Conservation (phyloP, 1,284 basidiomycete species). For the Spongispora temasekensis region DNA sequence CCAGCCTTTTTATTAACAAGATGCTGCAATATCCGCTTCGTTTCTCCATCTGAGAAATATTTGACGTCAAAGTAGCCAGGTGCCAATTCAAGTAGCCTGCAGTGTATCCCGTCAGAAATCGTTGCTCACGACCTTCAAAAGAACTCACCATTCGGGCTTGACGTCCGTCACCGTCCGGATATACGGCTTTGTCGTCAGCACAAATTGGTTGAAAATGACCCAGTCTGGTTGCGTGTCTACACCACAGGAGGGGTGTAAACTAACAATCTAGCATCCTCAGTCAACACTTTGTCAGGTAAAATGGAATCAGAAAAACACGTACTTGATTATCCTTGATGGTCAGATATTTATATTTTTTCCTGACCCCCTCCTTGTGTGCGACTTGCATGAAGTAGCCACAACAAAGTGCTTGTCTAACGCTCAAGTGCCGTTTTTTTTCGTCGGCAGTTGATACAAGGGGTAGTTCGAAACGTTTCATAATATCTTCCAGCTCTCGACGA, state of each 20-base stretch:
- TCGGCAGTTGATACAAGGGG: conserved; percentile 79
- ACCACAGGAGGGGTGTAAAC: conserved; percentile 94
- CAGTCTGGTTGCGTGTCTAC: conserved; percentile 94
- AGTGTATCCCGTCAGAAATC: background rate
- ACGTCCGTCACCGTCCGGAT: conserved; percentile 94
- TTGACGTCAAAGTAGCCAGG: conserved; percentile 77
- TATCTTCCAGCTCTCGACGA: conserved; percentile 86
- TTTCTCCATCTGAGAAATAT: conserved; percentile 70
- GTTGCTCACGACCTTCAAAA: background rate
- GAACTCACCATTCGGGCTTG: conserved; percentile 80
- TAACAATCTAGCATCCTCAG: conserved; percentile 63
- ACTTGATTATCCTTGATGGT: conserved; percentile 96
- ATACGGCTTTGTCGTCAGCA: conserved; percentile 87
- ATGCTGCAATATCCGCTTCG: conserved; percentile 65
- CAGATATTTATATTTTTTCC: conserved; percentile 80
- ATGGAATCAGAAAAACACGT: conserved; percentile 1
- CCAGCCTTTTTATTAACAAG: conserved; percentile 44
- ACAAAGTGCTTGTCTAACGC: conserved; percentile 84
- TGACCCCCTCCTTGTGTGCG: conserved; percentile 94
- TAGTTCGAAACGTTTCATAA: conserved; percentile 92
- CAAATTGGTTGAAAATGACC: conserved; percentile 98
- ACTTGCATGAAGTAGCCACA: conserved; percentile 99
- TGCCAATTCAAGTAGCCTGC: conserved; percentile 84
- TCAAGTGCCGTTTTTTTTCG: conserved; percentile 76
- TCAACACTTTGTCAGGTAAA: no score